Base-by-base conservation (phyloP, 2,329 filamentous ascomycete genomes). In the Onygena corvina region DNA sequence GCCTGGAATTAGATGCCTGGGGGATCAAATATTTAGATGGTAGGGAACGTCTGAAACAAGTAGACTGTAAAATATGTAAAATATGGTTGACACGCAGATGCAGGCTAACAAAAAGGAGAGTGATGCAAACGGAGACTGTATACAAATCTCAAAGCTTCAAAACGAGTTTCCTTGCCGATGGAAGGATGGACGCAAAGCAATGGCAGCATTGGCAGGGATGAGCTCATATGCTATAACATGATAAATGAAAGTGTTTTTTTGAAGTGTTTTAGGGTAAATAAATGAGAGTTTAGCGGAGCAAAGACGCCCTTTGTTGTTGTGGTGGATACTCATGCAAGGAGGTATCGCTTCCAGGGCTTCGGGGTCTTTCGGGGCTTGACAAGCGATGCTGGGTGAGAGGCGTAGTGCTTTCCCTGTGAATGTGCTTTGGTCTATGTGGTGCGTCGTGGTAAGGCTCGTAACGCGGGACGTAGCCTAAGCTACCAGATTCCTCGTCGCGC, bases 391-490 rank as follows among this genome's bases (percentile, higher is more conserved):
- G 53, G 3, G 68, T 61, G 48, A 69, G 48, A 6, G 57, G 57
- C 20, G 68, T 64, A 3, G 61, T 64, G 49, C 64, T 68, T 29
- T 57, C 60, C 12, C 53, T 59, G n/a, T 57, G 57, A 35, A 53
- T 55, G 29, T 60, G 58, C 29, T 59, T 59, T 29, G 52, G 46
- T 33, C 55, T 58, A 20, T 30, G 21, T 20, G 57, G 57, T 48
- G 54, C 44, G 38, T 67, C 64, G n/a, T 61, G 59, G 52, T 66
- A 70, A 14, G 67, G 59, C 50, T 67, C 66, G 49, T 68, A 69
- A 1, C 66, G 65, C 9, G 61, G 59, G 7, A 62, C 61, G 52
- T 59, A 61, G 56, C 69, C 69, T 58, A 67, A 67, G 33, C 66
- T 65, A 59, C 62, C 67, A 57, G 64, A 62, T 33, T 67, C 65